Conservation (phyloP, 176 grass and related monocot genomes). For the Phyllostachys edulis region DNA sequence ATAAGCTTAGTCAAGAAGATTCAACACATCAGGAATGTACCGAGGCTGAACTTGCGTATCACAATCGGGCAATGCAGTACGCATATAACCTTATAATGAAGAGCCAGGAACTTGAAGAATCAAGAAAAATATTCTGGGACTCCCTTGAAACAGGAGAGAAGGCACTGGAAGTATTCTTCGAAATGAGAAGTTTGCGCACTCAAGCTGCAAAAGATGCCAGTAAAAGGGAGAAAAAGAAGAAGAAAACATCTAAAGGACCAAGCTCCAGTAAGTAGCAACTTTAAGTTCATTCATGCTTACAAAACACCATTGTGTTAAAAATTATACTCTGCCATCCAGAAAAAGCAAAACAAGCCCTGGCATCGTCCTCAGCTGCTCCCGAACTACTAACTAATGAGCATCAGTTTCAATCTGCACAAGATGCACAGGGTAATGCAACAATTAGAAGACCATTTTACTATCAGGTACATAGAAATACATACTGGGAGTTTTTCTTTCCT, state of each 20-base stretch:
- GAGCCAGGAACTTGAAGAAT: conserved; percentile 71
- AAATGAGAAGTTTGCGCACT: conserved; percentile 63
- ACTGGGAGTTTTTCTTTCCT: conserved; percentile 12
- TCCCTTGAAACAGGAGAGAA: conserved; percentile 78
- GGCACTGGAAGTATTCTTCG: conserved; percentile 72
- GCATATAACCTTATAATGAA: conserved; percentile 66
- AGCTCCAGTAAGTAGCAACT: conserved; percentile 56
- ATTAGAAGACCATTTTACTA: conserved; percentile 69
- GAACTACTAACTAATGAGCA: conserved; percentile 51
- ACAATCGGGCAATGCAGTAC: conserved; percentile 65
- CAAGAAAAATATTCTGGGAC: conserved; percentile 83
- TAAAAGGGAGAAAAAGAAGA: conserved; percentile 63
- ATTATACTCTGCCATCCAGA: conserved; percentile 32
- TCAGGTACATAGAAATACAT: conserved; percentile 53
- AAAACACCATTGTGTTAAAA: conserved; percentile 31
- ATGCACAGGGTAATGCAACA: conserved; percentile 51
- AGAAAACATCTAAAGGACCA: conserved; percentile 50
- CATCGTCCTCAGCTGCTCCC: conserved; percentile 40
- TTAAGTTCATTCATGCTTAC: conserved; percentile 27
- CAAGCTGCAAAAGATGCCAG: conserved; percentile 65
- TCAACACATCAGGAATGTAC: conserved; percentile 59
- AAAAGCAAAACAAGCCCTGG: conserved; percentile 42
- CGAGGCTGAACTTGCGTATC: conserved; percentile 73
- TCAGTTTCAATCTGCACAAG: conserved; percentile 59
- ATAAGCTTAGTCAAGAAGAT: conserved; percentile 66